Evolutionary conservation across 805 yeast species (phyloP).

Genomic region (Wickerhamomyces tratensis): DNA sequence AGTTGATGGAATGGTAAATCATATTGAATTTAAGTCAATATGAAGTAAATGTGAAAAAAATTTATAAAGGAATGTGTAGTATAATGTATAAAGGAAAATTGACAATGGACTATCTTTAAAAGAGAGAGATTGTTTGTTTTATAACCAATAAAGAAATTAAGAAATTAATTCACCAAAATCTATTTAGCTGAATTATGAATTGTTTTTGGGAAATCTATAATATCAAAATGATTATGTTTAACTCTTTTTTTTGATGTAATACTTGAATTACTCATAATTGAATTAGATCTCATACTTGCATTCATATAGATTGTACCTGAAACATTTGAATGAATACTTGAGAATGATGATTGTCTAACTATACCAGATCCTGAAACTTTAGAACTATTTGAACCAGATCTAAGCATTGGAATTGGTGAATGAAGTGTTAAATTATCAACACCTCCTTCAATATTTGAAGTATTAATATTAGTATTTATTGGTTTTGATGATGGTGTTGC

Average conservation of each 20-base stretch:
- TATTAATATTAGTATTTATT: background rate
- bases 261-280: too few species aligned
- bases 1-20: too few species aligned
- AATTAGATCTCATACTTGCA: background rate
- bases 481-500: background rate
- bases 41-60: too few species aligned
- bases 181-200: too few species aligned
- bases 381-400: background rate
- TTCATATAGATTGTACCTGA: background rate
- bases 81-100: too few species aligned
- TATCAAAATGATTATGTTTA: constrained; percentile 18
- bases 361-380: background rate
- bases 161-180: too few species aligned
- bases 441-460: background rate
- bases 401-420: background rate
- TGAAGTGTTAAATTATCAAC: background rate
- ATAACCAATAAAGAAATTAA: too few species aligned
- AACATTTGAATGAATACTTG: background rate
- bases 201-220: constrained; percentile 5
- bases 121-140: too few species aligned
- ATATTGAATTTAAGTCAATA: too few species aligned
- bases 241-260: constrained; percentile 1
- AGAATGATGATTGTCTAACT: background rate
- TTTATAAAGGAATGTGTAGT: too few species aligned
- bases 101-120: too few species aligned